A percentile compares a stretch with the other conserved stretches of the same genome.
Conservation (phyloP, 495 filamentous ascomycete species). For the Clavariopsis aquatica region DNA sequence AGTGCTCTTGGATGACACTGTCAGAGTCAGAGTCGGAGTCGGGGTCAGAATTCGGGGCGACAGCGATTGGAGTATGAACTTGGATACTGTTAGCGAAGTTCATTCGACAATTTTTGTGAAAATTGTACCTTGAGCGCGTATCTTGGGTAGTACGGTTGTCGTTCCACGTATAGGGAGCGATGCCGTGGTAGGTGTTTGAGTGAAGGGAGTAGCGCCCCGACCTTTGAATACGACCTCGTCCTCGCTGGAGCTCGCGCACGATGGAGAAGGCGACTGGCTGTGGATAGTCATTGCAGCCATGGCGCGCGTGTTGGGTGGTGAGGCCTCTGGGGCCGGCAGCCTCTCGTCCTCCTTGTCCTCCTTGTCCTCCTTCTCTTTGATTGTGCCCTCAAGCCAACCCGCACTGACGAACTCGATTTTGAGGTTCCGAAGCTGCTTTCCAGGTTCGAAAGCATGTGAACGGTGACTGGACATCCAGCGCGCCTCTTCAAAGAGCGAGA, state of each 20-base stretch:
- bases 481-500: constrained; percentile 75
- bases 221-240: constrained; percentile 66
- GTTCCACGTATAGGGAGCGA: neutral
- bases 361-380: constrained; percentile 16
- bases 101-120: neutral
- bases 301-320: constrained; percentile 3
- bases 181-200: neutral
- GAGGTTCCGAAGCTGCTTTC: constrained; percentile 50
- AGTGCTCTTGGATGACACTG: constrained; percentile 16
- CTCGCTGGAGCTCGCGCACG: constrained; percentile 62
- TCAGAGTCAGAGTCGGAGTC: constrained; percentile 19
- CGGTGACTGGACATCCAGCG: constrained; percentile 69
- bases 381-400: constrained; percentile 49
- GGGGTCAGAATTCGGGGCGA: neutral
- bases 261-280: constrained; percentile 48
- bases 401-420: constrained; percentile 74
- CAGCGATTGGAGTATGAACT: neutral
- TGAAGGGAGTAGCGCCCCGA: constrained; percentile 6
- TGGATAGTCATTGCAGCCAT: constrained; percentile 35
- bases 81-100: neutral
- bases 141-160: neutral
- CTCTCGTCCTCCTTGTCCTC: neutral
- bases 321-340: neutral
- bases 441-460: constrained; percentile 42
- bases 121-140: neutral